Percentiles rank a stretch among this genome's conserved stretches.
Evolutionary conservation across 495 filamentous ascomycete genomes (phyloP).

Genomic region (Aspergillus kassunensis): DNA sequence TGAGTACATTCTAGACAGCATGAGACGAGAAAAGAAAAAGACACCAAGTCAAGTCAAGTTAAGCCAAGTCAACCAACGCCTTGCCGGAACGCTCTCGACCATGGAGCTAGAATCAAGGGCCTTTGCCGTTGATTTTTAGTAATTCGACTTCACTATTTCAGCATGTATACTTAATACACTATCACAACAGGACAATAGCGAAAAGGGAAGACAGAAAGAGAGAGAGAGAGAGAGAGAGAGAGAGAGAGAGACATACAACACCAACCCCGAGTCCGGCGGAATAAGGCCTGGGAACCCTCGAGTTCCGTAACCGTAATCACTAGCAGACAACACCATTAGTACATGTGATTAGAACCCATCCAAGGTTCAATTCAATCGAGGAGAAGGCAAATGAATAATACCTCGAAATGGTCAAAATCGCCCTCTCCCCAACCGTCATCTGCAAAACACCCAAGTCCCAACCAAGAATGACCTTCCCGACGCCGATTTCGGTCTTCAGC

Average conservation of each 20-base stretch:
- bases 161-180: too few species aligned
- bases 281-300: conserved; percentile 3
- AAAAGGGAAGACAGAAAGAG: background rate
- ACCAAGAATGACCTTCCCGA: conserved; percentile 3
- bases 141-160: conserved; percentile 7
- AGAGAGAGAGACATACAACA: background rate
- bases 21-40: too few species aligned
- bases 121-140: background rate
- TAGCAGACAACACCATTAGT: background rate
- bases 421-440: conserved; percentile 2
- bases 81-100: too few species aligned
- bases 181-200: too few species aligned
- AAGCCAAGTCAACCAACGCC: too few species aligned
- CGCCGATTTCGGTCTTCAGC: conserved; percentile 3
- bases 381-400: background rate
- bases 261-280: conserved; percentile 1
- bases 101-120: background rate
- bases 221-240: background rate
- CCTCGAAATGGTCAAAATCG: conserved; percentile 5
- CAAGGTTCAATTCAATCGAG: background rate
- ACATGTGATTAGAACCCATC: too few species aligned
- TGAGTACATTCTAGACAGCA: too few species aligned
- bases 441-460: conserved; percentile 7
- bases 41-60: too few species aligned
- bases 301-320: background rate